Percentiles rank a stretch among this genome's conserved stretches.
phyloP scores from a whole-genome alignment of 129 eudicot genomes.

The Flaveria ramosissima region DNA sequence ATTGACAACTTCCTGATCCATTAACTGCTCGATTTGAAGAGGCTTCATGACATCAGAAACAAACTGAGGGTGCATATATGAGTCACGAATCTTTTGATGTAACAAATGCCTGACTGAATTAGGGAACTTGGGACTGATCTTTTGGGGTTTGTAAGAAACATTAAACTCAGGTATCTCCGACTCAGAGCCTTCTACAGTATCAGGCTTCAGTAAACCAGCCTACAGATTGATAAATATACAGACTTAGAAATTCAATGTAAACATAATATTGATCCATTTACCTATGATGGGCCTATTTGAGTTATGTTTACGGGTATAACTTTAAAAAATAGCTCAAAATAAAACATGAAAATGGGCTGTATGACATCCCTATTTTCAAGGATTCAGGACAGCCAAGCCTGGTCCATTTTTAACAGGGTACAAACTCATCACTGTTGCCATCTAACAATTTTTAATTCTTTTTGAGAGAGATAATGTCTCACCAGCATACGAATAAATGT shows the following conservation, averaged over 20 bases:
- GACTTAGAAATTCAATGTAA: neutral
- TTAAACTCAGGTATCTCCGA: conserved; percentile 80
- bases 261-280: neutral
- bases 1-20: conserved; percentile 84
- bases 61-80: conserved; percentile 87
- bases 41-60: conserved; percentile 93
- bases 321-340: neutral
- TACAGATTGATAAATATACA: conserved; percentile 16
- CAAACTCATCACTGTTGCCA: neutral
- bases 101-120: conserved; percentile 62
- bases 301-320: neutral
- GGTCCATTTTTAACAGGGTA: neutral
- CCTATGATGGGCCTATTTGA: neutral
- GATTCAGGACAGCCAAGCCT: neutral
- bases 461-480: conserved; percentile 12
- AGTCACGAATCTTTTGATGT: conserved; percentile 73
- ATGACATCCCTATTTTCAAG: neutral
- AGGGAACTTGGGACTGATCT: conserved; percentile 76
- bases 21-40: conserved; percentile 76
- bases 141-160: conserved; percentile 89
- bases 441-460: neutral
- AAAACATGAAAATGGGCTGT: too few relatives aligned
- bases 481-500: conserved; percentile 93
- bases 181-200: conserved; percentile 66
- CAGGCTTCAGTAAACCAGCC: conserved; percentile 92